Conservation (phyloP, 1,284 basidiomycete genomes). For the Ustilago tritici region DNA sequence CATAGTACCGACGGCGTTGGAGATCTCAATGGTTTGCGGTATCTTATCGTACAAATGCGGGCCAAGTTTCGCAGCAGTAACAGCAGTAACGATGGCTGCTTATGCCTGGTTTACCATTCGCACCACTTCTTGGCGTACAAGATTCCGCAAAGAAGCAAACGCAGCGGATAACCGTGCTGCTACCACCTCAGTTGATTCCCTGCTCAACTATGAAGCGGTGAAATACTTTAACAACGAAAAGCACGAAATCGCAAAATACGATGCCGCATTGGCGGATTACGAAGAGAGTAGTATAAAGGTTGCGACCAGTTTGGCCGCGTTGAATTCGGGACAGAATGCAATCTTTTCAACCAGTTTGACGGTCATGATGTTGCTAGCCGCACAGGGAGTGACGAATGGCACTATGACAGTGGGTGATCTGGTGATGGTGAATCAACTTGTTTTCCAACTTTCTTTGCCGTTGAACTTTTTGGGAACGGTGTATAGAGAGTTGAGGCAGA, state of each 20-base stretch:
- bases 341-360: slow-evolving; percentile 95
- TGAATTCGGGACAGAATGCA: slow-evolving; percentile 96
- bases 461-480: slow-evolving; percentile 97
- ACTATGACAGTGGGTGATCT: slow-evolving; percentile 98
- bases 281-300: slow-evolving; percentile 94
- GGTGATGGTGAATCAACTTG: slow-evolving; percentile 99
- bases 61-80: slow-evolving; percentile 94
- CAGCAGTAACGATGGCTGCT: slow-evolving; percentile 83
- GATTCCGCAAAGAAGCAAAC: slow-evolving; percentile 94
- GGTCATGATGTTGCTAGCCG: slow-evolving; percentile 94
- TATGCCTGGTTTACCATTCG: slow-evolving; percentile 98
- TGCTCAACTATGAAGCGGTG: slow-evolving; percentile 98
- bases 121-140: slow-evolving; percentile 96
- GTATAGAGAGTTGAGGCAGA: slow-evolving; percentile 94
- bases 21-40: slow-evolving; percentile 96
- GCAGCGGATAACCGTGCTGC: slow-evolving; percentile 96
- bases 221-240: slow-evolving; percentile 99
- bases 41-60: slow-evolving; percentile 97
- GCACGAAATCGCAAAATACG: slow-evolving; percentile 90
- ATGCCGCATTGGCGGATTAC: slow-evolving; percentile 86
- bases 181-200: slow-evolving; percentile 89
- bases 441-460: slow-evolving; percentile 95
- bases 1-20: slow-evolving; percentile 92
- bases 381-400: slow-evolving; percentile 91
- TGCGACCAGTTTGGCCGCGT: slow-evolving; percentile 88